A percentile compares a stretch with the other conserved stretches of the same genome.
Evolutionary conservation across 2,329 filamentous ascomycete genomes (phyloP).

Genomic region (Beauveria australis): DNA sequence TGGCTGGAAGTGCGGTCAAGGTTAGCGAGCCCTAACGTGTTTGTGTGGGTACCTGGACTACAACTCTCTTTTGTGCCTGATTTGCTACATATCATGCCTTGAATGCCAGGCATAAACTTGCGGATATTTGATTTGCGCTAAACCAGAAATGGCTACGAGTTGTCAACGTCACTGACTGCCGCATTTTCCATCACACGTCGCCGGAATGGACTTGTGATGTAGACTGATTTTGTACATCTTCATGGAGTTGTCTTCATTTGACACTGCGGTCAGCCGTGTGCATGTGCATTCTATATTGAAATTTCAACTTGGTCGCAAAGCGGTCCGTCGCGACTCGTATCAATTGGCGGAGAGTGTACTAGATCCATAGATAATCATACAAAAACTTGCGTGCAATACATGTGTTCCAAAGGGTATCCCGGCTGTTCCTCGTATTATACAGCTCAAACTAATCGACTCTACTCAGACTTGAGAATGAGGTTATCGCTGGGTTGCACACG

Average conservation of each 20-base stretch:
- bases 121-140: background rate
- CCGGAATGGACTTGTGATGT: background rate
- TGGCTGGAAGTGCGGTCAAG: constrained; percentile 17
- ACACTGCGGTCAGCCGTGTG: too few species aligned
- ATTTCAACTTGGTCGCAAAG: background rate
- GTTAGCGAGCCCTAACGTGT: constrained; percentile 26
- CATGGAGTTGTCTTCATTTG: background rate
- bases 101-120: constrained; percentile 13
- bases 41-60: constrained; percentile 15
- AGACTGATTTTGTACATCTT: background rate
- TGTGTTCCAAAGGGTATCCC: constrained; percentile 1
- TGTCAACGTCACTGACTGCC: background rate
- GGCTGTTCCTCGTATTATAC: background rate
- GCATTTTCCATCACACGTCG: too few species aligned
- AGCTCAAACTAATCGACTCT: constrained; percentile 16
- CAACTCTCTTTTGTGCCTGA: background rate
- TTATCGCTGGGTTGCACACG: constrained; percentile 53
- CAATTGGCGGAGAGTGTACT: constrained; percentile 11
- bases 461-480: constrained; percentile 48
- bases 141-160: background rate
- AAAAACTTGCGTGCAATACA: background rate
- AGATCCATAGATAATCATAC: constrained; percentile 2
- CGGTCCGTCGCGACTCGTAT: background rate
- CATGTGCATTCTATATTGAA: background rate
- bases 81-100: background rate